Percentiles rank a stretch among this genome's conserved stretches.
Evolutionary conservation across 257 asterid species (phyloP).

Genomic region (Gentiana straminea): DNA sequence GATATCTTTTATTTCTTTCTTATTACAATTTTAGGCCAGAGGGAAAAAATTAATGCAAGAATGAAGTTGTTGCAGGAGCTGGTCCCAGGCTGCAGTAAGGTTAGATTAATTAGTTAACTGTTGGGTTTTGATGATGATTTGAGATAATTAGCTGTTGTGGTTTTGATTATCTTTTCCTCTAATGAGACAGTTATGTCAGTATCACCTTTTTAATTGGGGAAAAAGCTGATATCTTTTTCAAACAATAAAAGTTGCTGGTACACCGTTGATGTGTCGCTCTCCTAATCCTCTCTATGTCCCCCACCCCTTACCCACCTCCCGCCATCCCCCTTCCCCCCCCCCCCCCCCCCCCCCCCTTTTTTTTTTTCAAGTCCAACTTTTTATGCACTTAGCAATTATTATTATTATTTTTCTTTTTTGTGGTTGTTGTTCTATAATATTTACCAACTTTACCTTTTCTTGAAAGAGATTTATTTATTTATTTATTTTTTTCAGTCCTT

Average conservation of each 20-base stretch:
- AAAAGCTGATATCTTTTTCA: slow-evolving; percentile 44
- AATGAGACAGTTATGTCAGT: slow-evolving; percentile 24
- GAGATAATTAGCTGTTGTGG: slow-evolving; percentile 8
- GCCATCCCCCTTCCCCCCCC: slow-evolving; percentile 30
- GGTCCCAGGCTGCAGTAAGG: slow-evolving; percentile 99
- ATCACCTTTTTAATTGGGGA: slow-evolving; percentile 40
- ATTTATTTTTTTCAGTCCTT: too few relatives aligned
- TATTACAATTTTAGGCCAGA: slow-evolving; percentile 53
- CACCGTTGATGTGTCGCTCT: slow-evolving; percentile 39
- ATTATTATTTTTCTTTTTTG: too few relatives aligned
- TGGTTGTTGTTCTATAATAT: too few relatives aligned
- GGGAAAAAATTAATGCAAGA: slow-evolving; percentile 95
- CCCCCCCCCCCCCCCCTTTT: slow-evolving; percentile 26
- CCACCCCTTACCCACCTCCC: slow-evolving; percentile 2
- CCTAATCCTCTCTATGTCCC: slow-evolving; percentile 30
- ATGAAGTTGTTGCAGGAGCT: slow-evolving; percentile 93
- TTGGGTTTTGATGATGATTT: slow-evolving; percentile 12
- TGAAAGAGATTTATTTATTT: too few relatives aligned
- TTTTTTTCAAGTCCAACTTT: background rate
- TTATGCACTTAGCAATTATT: too few relatives aligned
- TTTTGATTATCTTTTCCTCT: slow-evolving; percentile 16
- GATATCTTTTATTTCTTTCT: background rate
- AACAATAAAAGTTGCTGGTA: slow-evolving; percentile 40
- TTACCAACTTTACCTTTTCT: too few relatives aligned
- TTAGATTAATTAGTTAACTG: slow-evolving; percentile 31